Base-by-base conservation (phyloP, 306 rosid species). In the Psophocarpus tetragonolobus region DNA sequence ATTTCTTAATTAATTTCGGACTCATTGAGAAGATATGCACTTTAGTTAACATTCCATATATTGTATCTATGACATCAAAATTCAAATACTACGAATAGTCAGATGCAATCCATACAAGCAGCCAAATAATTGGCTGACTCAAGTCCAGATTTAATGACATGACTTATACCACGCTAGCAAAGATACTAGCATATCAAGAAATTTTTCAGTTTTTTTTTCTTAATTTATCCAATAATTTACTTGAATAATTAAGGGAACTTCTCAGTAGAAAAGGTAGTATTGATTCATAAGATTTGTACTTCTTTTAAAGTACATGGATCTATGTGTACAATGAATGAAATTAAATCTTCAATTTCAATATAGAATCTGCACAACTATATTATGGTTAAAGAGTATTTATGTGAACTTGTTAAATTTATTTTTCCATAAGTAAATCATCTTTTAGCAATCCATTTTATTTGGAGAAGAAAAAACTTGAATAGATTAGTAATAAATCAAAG, bases 1-100 rank as follows among this genome's bases (percentile, higher is more conserved):
- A 58, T 44, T 62, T 53, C 47, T 42, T 63, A 18, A 80, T 54
- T 44, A 70, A 75, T 80, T 56, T 75, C 32, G 27, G 45, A 75
- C 51, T 18, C 33, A 53, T 56, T 53, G 67, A 58, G 67, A 56
- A 61, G 65, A 15, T 77, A 24, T 42, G 42, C 45, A 23, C 18
- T 63, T 62, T 53, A 9, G 13, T 51, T 51, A 76, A 45, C 73
- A 54, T 66, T 73, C 83, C 73, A 13, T 65, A 73, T 67, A 26
- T 10, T 38, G 64, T 20, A 67, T 38, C 56, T 20, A 67, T 56
- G 10, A 9, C 67, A 33, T 71, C 58, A n/a, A n/a, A n/a, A n/a
- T n/a, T n/a, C n/a, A 73, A 65, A 73, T 65, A 68, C 65, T 45
- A 53, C 54, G 41, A 18, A 64, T 10, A 64, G 17, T 36, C 47